phyloP scores from a whole-genome alignment of 169 alveolate genomes.

The Eimeria acervulina region DNA sequence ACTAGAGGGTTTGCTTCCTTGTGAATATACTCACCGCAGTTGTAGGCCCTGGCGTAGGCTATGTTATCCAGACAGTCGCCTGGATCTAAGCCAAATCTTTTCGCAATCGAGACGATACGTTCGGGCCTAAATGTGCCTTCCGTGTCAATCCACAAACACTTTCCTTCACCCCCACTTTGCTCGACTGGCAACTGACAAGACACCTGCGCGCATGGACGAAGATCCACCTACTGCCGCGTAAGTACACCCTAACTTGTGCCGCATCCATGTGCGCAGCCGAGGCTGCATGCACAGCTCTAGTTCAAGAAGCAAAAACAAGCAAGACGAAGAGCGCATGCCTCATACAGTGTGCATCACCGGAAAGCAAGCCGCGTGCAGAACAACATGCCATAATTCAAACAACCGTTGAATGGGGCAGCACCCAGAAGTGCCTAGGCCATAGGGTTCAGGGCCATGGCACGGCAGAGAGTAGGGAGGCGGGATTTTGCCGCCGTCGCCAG shows the following conservation, averaged over 20 bases:
- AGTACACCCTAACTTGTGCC: not conserved
- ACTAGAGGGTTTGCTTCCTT: not conserved
- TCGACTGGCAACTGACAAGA: constrained; percentile 96
- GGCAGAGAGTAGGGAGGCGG: not conserved
- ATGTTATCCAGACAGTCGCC: constrained; percentile 98
- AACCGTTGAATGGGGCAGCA: not conserved
- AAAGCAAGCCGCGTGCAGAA: not conserved
- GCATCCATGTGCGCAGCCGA: not conserved
- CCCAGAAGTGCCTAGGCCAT: not conserved
- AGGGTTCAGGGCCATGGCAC: not conserved
- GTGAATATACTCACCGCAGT: constrained; percentile 85
- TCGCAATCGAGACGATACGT: constrained; percentile 98
- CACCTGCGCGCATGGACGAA: constrained; percentile 79
- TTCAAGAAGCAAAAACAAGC: not conserved
- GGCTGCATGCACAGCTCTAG: not conserved
- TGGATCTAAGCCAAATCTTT: constrained; percentile 97
- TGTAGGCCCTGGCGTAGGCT: constrained; percentile 98
- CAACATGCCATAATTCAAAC: not conserved
- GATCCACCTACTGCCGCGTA: not conserved
- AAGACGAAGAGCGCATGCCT: not conserved
- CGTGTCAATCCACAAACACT: constrained; percentile 99
- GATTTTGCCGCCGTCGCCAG: no score
- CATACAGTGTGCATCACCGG: not conserved
- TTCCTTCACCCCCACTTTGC: constrained; percentile 98
- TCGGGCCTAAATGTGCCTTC: constrained; percentile 99